A percentile compares a stretch with the other conserved stretches of the same genome.
phyloP scores from a whole-genome alignment of 176 grass and related monocot species.

The Ampelocalamus luodianensis region DNA sequence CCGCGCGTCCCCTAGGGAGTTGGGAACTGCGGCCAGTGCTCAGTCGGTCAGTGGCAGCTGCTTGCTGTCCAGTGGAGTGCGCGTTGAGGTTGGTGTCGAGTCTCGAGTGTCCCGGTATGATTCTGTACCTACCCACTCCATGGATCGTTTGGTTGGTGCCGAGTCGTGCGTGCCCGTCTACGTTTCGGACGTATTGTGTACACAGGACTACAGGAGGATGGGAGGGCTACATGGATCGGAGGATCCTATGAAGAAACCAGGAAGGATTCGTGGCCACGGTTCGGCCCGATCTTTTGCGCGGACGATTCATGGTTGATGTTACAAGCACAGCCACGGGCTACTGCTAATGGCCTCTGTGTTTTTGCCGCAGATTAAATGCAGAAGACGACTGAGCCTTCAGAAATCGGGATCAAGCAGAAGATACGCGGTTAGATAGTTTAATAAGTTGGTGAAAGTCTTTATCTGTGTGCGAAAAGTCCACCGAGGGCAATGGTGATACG shows the following conservation, averaged over 20 bases:
- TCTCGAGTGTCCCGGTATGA: neutral
- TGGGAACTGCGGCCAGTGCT: neutral
- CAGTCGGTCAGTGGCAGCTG: neutral
- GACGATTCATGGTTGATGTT: neutral
- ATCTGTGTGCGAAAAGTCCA: neutral
- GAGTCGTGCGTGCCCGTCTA: neutral
- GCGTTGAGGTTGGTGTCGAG: neutral
- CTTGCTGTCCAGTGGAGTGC: neutral
- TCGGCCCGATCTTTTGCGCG: too few species aligned
- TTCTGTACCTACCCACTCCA: neutral
- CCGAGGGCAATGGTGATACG: neutral
- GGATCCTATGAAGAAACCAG: neutral
- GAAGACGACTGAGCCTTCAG: neutral
- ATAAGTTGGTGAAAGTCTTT: neutral
- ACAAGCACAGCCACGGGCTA: neutral
- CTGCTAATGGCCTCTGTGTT: neutral
- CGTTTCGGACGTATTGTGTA: neutral
- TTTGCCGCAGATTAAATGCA: neutral
- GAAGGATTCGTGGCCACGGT: neutral
- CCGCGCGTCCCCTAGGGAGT: neutral
- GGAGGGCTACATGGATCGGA: neutral
- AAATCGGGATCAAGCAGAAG: neutral
- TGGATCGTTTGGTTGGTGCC: conserved; percentile 25
- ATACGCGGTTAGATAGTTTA: neutral
- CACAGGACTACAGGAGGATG: neutral